phyloP scores from a whole-genome alignment of 306 rosid genomes.

The Rosa lucieae region DNA sequence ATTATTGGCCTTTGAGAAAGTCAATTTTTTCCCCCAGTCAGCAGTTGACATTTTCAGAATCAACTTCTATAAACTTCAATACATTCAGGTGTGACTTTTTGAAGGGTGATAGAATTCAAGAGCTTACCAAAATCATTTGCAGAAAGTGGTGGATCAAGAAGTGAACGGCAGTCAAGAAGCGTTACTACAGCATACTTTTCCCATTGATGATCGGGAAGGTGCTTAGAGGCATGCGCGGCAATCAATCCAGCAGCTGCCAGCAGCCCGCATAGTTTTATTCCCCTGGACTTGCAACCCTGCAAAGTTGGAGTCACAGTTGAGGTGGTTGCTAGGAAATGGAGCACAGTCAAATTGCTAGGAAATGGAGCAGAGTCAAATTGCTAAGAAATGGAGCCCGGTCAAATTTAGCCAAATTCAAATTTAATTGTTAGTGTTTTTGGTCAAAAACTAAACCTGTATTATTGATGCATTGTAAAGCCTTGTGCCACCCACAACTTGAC shows the following conservation, averaged over 20 bases:
- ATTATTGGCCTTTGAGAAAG: background rate
- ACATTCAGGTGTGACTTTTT: background rate
- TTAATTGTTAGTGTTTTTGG: background rate
- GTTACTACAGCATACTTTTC: conserved; percentile 89
- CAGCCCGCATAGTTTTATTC: conserved; percentile 68
- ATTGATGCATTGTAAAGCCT: conserved; percentile 1
- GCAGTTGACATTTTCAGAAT: background rate
- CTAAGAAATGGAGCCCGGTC: background rate
- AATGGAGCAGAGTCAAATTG: background rate
- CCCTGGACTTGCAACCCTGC: conserved; percentile 83
- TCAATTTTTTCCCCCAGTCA: background rate
- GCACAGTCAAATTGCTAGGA: background rate
- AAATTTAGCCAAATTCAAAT: background rate
- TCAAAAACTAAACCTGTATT: background rate
- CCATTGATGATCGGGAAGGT: conserved; percentile 45
- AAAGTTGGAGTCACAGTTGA: conserved; percentile 6
- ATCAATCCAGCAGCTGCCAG: conserved; percentile 82
- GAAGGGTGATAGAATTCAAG: background rate
- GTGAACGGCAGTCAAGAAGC: conserved; percentile 76
- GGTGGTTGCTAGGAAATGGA: background rate
- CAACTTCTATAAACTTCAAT: background rate
- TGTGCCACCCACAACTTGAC: background rate
- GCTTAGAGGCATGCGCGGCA: conserved; percentile 58
- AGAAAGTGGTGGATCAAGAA: conserved; percentile 69
- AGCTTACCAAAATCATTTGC: conserved; percentile 61